A percentile compares a stretch with the other conserved stretches of the same genome.
phyloP scores from a whole-genome alignment of 176 grass and related monocot genomes.

The Avena insularis region DNA sequence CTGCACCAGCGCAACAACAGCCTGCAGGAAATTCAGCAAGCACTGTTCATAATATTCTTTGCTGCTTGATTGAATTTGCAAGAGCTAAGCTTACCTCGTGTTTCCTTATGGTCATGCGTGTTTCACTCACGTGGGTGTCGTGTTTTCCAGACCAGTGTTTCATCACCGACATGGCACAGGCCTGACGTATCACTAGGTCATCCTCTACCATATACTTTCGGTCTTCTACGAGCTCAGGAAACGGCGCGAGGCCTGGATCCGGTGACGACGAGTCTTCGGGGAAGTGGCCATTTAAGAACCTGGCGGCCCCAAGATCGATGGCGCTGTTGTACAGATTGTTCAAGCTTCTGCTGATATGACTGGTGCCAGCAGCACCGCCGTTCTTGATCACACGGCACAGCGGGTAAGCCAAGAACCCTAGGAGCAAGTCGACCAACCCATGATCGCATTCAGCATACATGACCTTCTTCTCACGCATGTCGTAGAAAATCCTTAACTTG shows the following conservation, averaged over 20 bases:
- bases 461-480: not conserved
- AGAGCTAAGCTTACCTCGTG: conserved; percentile 16
- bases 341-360: not conserved
- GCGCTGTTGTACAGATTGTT: not conserved
- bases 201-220: not conserved
- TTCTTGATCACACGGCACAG: not conserved
- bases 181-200: not conserved
- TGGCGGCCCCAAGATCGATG: not conserved
- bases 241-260: not conserved
- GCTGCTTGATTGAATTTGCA: not conserved
- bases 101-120: not conserved
- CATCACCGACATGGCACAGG: no score
- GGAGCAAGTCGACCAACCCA: conserved; percentile 2
- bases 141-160: not conserved
- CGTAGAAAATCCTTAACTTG: not conserved
- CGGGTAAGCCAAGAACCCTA: not conserved
- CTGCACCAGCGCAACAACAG: conserved; percentile 7
- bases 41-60: not conserved
- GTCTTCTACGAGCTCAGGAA: not conserved
- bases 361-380: not conserved
- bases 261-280: not conserved
- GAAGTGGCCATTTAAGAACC: not conserved
- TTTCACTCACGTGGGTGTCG: not conserved
- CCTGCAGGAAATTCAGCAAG: not conserved
- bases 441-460: conserved; percentile 15